Evolutionary conservation across 192 early-diverging fungal species (phyloP), one percentile per base, ranked within the genome.

Genomic region (Podila epicladia): DNA sequence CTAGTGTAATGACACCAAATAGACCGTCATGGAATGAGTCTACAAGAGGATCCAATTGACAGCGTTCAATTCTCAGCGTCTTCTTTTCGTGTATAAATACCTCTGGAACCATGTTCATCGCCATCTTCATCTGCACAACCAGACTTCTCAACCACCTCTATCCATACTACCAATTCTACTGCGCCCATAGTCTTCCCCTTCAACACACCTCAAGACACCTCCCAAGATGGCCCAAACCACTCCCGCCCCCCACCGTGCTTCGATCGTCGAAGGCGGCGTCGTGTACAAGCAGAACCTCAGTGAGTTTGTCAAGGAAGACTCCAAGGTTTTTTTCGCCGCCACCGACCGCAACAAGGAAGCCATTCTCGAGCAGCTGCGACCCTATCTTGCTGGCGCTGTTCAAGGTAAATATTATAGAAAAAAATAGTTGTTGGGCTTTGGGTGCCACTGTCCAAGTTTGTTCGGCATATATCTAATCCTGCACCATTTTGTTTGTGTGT

Each of bases 311-410:
- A 15, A 32, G 12, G 51, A 9, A 3, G 48, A 37, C 41, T 28
- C 58, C 37, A 73, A 61, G 62, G 38, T 73, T 19, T 73, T 73
- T 38, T 17, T 73, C 0, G 32, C 71, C 0, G 50, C 71, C 28
- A 73, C 55, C 12, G 55, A 73, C 51, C 53, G 71, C 35, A 73
- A 73, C 29, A 73, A 73, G 26, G 71, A 73, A 15, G 71, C 51
- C 15, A 73, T 73, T 35, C 63, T 73, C 0, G 55, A 73, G 2
- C 8, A 55, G 28, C 26, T 73, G 9, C 50, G 71, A 22, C 71
- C 71, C 0, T 50, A 58, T n/a, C 51, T 73, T 2, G 35, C 64
- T 7, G 19, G 49, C 11, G 24, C 69, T 29, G 13, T 13, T 1
- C 45, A 50, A 50, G 59, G 59, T 62, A 70, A 45, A 26, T 7